Percentiles rank a stretch among this genome's conserved stretches.
Evolutionary conservation across 2,329 filamentous ascomycete genomes (phyloP).

Genomic region (Eurotiales sp.): DNA sequence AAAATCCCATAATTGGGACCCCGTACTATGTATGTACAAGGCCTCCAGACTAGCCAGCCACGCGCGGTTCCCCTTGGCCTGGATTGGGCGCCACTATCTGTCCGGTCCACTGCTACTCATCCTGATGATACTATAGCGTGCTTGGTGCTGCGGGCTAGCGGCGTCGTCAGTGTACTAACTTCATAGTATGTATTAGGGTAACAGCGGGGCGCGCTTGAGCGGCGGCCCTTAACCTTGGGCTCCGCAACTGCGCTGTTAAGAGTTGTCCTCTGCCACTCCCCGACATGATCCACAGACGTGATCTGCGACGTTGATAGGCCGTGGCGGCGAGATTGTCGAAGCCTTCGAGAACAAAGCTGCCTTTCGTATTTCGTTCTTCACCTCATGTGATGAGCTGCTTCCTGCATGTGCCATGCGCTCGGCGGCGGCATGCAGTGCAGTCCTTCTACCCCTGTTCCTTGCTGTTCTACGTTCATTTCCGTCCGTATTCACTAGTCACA

Average conservation of each 20-base stretch:
- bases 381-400: neutral
- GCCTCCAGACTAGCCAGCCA: neutral
- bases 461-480: neutral
- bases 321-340: neutral
- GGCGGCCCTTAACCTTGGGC: neutral
- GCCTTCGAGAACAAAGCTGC: conserved; percentile 3
- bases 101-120: too few species aligned
- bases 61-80: neutral
- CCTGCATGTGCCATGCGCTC: neutral
- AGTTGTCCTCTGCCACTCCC: too few species aligned
- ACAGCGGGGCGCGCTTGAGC: too few species aligned
- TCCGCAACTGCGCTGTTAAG: neutral
- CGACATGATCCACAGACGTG: neutral
- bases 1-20: neutral
- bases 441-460: neutral
- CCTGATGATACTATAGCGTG: too few species aligned
- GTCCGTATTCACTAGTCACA: too few species aligned
- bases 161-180: too few species aligned
- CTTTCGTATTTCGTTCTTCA: neutral
- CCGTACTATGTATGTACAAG: neutral
- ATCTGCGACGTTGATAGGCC: neutral
- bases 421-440: neutral
- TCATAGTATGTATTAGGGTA: too few species aligned
- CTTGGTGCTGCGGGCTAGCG: too few species aligned
- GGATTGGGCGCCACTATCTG: neutral